These are phyloP conservation scores for Melanogaster broomeanus DNA, from an alignment of 768 basidiomycete genomes.

Conservation along the genomic window DNA sequence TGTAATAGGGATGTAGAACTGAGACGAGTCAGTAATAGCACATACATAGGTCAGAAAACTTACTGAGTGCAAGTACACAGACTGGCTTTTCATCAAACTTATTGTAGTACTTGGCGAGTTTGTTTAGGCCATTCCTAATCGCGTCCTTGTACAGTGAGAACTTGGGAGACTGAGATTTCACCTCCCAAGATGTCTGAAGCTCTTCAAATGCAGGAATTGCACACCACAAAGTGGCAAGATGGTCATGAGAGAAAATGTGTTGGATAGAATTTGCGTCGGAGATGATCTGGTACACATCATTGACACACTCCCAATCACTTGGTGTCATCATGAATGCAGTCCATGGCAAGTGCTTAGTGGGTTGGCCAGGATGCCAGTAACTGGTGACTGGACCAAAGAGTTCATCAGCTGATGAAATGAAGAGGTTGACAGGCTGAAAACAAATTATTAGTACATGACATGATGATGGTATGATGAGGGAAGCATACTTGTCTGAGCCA, in stretches of 20 bases:
- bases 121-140: conserved; percentile 20
- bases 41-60: neutral
- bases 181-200: conserved; percentile 30
- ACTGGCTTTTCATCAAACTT: conserved; percentile 11
- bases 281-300: conserved; percentile 14
- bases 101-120: conserved; percentile 27
- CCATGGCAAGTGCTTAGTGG: conserved; percentile 31
- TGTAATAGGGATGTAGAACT: conserved; percentile 36
- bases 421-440: conserved; percentile 10
- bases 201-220: conserved; percentile 30
- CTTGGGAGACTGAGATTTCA: conserved; percentile 7
- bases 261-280: conserved; percentile 28
- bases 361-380: conserved; percentile 13
- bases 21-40: neutral
- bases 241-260: conserved; percentile 28
- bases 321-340: conserved; percentile 20
- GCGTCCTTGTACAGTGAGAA: conserved; percentile 20
- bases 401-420: conserved; percentile 23
- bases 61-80: conserved; percentile 28
- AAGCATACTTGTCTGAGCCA: conserved; percentile 14
- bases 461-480: neutral
- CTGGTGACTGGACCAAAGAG: conserved; percentile 33
- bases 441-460: neutral
- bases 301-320: conserved; percentile 23
- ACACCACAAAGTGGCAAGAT: conserved; percentile 24